phyloP scores from a whole-genome alignment of 2,329 filamentous ascomycete species.

The Thelonectria olida region DNA sequence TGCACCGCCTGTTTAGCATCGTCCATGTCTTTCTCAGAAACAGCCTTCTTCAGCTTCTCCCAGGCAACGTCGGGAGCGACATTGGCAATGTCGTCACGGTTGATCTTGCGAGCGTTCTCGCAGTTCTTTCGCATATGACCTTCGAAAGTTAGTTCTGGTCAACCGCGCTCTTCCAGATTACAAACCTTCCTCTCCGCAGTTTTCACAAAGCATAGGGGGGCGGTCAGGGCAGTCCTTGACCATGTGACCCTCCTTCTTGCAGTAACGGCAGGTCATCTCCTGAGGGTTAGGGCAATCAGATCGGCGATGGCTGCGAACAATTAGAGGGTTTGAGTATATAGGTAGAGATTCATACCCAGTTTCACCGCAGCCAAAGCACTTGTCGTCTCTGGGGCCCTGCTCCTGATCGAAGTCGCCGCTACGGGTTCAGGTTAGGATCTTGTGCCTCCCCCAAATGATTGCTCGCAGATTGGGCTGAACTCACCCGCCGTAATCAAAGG shows the following conservation, averaged over 20 bases:
- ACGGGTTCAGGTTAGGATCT: neutral
- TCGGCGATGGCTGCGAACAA: slow-evolving; percentile 39
- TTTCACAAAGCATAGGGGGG: slow-evolving; percentile 64
- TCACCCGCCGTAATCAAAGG: neutral
- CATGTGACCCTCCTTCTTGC: slow-evolving; percentile 62
- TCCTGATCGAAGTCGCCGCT: slow-evolving; percentile 9
- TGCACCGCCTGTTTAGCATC: slow-evolving; percentile 68
- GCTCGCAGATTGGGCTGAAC: neutral
- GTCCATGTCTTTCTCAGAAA: slow-evolving; percentile 65
- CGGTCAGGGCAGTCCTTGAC: slow-evolving; percentile 71
- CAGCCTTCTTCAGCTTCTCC: slow-evolving; percentile 62
- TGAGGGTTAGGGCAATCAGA: slow-evolving; percentile 48
- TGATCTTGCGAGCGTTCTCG: slow-evolving; percentile 66
- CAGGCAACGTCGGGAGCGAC: slow-evolving; percentile 66
- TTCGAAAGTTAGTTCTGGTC: slow-evolving; percentile 40
- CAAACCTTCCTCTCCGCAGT: slow-evolving; percentile 69
- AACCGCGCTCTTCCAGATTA: neutral
- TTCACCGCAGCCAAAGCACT: slow-evolving; percentile 51
- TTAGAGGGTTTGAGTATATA: slow-evolving; percentile 14
- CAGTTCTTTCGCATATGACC: slow-evolving; percentile 67
- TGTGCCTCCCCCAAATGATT: neutral
- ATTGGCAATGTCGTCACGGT: slow-evolving; percentile 59
- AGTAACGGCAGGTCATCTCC: slow-evolving; percentile 53
- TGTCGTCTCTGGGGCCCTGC: slow-evolving; percentile 34
- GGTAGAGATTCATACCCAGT: slow-evolving; percentile 40